Evolutionary conservation across 2,329 filamentous ascomycete genomes (phyloP).

Genomic region (Aspergillus fructus): DNA sequence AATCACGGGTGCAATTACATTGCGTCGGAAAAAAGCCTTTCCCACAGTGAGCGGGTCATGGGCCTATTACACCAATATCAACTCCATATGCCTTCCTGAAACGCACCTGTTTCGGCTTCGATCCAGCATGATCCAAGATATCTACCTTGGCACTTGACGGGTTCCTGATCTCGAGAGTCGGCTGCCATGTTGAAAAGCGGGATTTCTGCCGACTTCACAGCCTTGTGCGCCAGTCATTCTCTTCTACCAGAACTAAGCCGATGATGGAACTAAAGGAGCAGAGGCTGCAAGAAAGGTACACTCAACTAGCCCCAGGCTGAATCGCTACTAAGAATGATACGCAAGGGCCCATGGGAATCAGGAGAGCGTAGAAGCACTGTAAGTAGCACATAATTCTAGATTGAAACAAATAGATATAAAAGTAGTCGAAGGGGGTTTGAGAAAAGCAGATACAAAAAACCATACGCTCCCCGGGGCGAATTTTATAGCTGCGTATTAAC

Average conservation of each 20-base stretch:
- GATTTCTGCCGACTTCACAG: not conserved
- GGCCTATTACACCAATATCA: not conserved
- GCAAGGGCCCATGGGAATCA: not conserved
- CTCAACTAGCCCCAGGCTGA: not conserved
- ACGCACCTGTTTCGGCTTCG: not conserved
- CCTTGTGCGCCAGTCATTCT: not conserved
- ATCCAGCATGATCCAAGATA: not conserved
- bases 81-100: not conserved
- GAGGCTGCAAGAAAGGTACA: not conserved
- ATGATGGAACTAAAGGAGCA: not conserved
- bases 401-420: constrained; percentile 14
- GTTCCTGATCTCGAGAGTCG: not conserved
- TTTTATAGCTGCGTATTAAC: constrained; percentile 12
- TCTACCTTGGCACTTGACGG: no score
- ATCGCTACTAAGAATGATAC: not conserved
- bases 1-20: not conserved
- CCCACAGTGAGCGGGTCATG: not conserved
- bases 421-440: constrained; percentile 3
- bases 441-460: constrained; percentile 3
- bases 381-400: not conserved
- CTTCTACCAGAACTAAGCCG: not conserved
- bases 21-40: not conserved
- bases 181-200: not conserved
- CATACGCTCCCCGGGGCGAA: constrained; percentile 7
- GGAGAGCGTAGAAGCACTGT: not conserved